phyloP scores from a whole-genome alignment of 1,139 yeast genomes.

The Kodamaea anthophila region DNA sequence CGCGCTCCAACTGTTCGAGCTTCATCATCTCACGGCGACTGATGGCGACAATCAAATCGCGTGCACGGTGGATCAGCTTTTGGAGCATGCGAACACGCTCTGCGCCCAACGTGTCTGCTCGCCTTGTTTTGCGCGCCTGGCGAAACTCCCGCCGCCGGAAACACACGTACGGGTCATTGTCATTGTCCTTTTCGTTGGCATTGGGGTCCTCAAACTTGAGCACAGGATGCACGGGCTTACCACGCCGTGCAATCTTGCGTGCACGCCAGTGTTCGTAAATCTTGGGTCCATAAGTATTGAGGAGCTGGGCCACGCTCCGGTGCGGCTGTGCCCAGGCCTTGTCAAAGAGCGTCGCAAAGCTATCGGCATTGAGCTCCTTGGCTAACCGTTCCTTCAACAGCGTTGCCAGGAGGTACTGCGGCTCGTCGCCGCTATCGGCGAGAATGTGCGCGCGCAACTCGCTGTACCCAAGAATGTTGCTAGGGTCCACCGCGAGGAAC shows the following conservation, averaged over 20 bases:
- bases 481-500: conserved; percentile 77
- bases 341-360: conserved; percentile 47
- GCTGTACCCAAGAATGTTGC: conserved; percentile 61
- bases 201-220: conserved; percentile 79
- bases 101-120: conserved; percentile 87
- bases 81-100: conserved; percentile 75
- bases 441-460: conserved; percentile 53
- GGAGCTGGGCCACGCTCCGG: conserved; percentile 47
- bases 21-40: conserved; percentile 70
- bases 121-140: conserved; percentile 91
- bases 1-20: conserved; percentile 51
- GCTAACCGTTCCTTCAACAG: conserved; percentile 35
- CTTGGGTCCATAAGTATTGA: conserved; percentile 58
- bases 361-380: conserved; percentile 33
- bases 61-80: conserved; percentile 72
- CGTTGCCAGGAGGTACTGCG: conserved; percentile 33
- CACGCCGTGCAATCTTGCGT: conserved; percentile 66
- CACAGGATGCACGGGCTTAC: conserved; percentile 66
- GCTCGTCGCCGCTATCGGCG: conserved; percentile 27
- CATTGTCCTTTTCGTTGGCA: conserved; percentile 76
- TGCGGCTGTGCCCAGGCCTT: conserved; percentile 17
- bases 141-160: conserved; percentile 94
- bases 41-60: conserved; percentile 61
- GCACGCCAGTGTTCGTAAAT: conserved; percentile 79
- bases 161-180: conserved; percentile 90